Percentiles rank a stretch among this genome's conserved stretches.
These are phyloP conservation scores for Suillus subluteus DNA, from an alignment of 768 basidiomycete genomes.

Conservation along the genomic window DNA sequence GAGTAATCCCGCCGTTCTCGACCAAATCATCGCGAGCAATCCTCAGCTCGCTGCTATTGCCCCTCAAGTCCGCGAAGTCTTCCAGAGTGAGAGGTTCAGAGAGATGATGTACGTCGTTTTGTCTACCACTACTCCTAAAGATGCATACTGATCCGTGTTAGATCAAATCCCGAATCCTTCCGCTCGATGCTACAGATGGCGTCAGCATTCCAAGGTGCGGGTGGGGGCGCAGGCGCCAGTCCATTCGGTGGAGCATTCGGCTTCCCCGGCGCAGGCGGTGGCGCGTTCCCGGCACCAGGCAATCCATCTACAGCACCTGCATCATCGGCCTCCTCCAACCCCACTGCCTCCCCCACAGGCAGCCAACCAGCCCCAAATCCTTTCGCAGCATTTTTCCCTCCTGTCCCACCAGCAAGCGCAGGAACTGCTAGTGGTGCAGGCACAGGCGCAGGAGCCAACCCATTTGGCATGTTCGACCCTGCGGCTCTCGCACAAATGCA, in stretches of 20 bases:
- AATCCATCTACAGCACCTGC: constrained; percentile 42
- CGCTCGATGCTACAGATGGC: constrained; percentile 81
- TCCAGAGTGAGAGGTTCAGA: constrained; percentile 76
- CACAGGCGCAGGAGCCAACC: constrained; percentile 24
- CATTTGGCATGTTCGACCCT: constrained; percentile 41
- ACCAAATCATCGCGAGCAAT: constrained; percentile 82
- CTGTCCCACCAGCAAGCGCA: constrained; percentile 25
- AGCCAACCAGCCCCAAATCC: constrained; percentile 13
- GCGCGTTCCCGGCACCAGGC: constrained; percentile 65
- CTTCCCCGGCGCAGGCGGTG: constrained; percentile 26
- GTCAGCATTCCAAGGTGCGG: constrained; percentile 48
- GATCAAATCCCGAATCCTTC: constrained; percentile 78
- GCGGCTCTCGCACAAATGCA: constrained; percentile 48
- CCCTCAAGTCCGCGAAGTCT: constrained; percentile 78
- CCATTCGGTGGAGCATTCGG: constrained; percentile 21
- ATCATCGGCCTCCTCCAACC: constrained; percentile 29
- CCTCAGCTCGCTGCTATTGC: constrained; percentile 78
- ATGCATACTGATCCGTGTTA: constrained; percentile 25
- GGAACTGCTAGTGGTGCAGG: constrained; percentile 32
- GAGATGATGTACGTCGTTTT: constrained; percentile 65
- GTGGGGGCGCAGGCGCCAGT: constrained; percentile 23
- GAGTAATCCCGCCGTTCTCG: constrained; percentile 86
- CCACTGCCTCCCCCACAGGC: constrained; percentile 20
- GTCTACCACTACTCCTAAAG: background rate
- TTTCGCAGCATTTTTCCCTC: constrained; percentile 24